Base-by-base conservation (phyloP, 1,139 yeast genomes). In the Hemisphaericaspora lyxosophila region DNA sequence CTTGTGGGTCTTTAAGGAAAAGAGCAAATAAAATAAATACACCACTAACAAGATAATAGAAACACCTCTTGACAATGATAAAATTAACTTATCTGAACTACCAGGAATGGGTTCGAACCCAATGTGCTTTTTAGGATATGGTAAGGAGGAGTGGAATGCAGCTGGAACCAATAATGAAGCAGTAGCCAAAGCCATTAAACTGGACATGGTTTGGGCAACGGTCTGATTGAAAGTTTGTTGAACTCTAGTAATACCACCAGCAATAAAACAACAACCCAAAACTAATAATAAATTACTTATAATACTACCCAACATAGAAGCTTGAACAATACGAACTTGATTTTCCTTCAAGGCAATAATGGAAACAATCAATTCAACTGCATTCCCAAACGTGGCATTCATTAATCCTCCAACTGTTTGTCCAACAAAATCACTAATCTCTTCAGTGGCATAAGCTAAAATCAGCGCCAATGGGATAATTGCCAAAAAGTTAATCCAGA, bases 331-430 rank as follows among this genome's bases (percentile, higher is more conserved):
- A 49, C 96, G 76, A 38, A 92, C 80, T 63, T 92, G 96, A 50
- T 89, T 88, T 31, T 85, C 84, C 49, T 67, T 72, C 54, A 94
- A 72, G 1, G 98, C 98, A 51, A 92, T 88, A 23, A 92, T 70
- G 1, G 96, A 88, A 34, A 92, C 97, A 60, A 92, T 92, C 48
- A 94, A 79, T 64, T 92, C 98, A 20, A 71, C 77, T 67, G 96
- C 97, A 62, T 92, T 92, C 43, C 98, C 98, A 59, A 92, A 86
- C 7, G 97, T 90, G 3, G 97, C 97, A 64, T 92, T 92, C 54
- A 92, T 70, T 48, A 92, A 72, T 0, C 97, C 97, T 14, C 97
- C 97, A 20, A 90, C 51, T 7, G 97, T 89, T 54, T 87, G 75
- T 30, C 97, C 97, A 17, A 88, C 89, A 48, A 85, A 82, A 43